phyloP scores from a whole-genome alignment of 352 stramenopile species.

The Pythium phragmiticola region DNA sequence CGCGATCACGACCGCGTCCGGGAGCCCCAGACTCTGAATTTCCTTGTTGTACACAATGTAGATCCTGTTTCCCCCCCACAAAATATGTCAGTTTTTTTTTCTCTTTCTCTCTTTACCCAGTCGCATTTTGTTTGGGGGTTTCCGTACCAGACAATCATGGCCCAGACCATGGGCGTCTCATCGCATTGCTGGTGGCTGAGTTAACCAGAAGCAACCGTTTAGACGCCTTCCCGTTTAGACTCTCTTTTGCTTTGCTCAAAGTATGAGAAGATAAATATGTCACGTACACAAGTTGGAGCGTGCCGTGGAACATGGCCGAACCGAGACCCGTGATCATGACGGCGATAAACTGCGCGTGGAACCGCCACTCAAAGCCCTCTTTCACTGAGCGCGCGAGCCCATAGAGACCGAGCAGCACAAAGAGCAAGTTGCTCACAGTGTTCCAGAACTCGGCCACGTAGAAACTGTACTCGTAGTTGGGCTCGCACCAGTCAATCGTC shows the following conservation, averaged over 20 bases:
- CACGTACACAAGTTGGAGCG: constrained; percentile 56
- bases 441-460: constrained; percentile 91
- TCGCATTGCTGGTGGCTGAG: constrained; percentile 66
- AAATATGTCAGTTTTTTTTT: not conserved
- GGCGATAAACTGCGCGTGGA: constrained; percentile 69
- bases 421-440: constrained; percentile 79
- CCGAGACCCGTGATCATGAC: constrained; percentile 81
- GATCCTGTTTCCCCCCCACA: constrained; percentile 34
- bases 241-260: too few species aligned
- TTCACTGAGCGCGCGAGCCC: constrained; percentile 60
- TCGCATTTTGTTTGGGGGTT: not conserved
- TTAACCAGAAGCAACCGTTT: too few species aligned
- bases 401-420: constrained; percentile 73
- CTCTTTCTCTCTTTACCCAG: too few species aligned
- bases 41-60: constrained; percentile 85
- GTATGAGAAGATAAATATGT: too few species aligned
- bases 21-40: constrained; percentile 47
- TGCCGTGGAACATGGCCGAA: constrained; percentile 85
- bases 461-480: constrained; percentile 74
- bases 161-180: constrained; percentile 87
- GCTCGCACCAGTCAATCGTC: constrained; percentile 87
- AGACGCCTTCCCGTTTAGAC: too few species aligned
- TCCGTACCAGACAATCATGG: constrained; percentile 60
- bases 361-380: constrained; percentile 73
- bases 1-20: constrained; percentile 41